Evolutionary conservation across 2,329 filamentous ascomycete species (phyloP).

Genomic region (Alternaria sp.): DNA sequence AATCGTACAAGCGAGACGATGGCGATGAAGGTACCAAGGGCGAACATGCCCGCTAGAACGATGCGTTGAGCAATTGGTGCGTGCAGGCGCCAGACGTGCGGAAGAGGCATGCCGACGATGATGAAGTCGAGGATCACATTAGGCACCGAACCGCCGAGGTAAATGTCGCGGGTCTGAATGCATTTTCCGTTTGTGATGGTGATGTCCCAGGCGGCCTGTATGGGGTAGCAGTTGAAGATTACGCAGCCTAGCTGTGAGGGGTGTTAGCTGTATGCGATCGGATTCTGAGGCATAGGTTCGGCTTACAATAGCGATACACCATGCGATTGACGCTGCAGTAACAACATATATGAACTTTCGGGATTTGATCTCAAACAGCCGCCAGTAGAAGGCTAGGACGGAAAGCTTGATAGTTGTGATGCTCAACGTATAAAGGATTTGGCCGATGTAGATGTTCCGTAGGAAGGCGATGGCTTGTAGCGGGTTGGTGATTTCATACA

Average conservation of each 20-base stretch:
- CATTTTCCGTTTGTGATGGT: constrained; percentile 30
- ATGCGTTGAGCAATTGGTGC: constrained; percentile 32
- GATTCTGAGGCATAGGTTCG: too few species aligned
- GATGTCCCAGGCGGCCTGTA: constrained; percentile 32
- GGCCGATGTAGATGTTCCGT: constrained; percentile 25
- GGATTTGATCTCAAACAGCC: constrained; percentile 31
- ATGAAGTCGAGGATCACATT: constrained; percentile 36
- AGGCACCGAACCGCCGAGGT: constrained; percentile 34
- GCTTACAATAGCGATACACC: constrained; percentile 31
- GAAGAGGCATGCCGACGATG: constrained; percentile 34
- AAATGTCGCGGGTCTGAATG: constrained; percentile 26
- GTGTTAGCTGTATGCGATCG: background rate
- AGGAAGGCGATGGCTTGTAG: constrained; percentile 24
- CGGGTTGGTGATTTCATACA: constrained; percentile 14
- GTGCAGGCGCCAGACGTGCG: constrained; percentile 36
- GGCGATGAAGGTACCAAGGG: constrained; percentile 34
- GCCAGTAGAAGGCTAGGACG: constrained; percentile 38
- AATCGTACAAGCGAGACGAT: constrained; percentile 35
- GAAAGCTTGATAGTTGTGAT: constrained; percentile 35
- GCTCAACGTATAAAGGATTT: constrained; percentile 28
- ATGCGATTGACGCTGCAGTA: constrained; percentile 21
- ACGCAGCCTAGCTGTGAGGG: constrained; percentile 22
- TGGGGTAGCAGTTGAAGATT: constrained; percentile 31
- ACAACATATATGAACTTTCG: constrained; percentile 18
- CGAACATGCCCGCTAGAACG: constrained; percentile 34